phyloP scores from a whole-genome alignment of 192 early-diverging fungal genomes.

The Coemansia sp. region DNA sequence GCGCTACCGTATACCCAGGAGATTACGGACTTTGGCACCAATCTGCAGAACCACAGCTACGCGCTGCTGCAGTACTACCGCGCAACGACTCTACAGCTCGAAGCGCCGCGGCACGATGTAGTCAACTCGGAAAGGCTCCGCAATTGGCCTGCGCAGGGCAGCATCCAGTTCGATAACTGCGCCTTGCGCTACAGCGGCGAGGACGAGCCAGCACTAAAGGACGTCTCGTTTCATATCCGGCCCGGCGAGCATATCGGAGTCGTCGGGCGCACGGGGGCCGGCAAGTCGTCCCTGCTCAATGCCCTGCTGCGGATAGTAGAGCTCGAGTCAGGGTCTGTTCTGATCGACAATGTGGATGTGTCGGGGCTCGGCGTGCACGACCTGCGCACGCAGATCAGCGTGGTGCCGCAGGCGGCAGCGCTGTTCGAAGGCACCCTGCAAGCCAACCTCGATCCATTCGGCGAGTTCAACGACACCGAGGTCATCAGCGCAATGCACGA shows the following conservation, averaged over 20 bases:
- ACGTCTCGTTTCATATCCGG: slow-evolving; percentile 41
- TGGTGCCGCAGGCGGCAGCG: slow-evolving; percentile 69
- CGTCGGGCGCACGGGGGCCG: slow-evolving; percentile 58
- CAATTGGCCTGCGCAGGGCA: slow-evolving; percentile 14
- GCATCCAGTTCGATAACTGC: slow-evolving; percentile 8
- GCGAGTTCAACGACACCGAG: slow-evolving; percentile 66
- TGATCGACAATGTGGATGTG: slow-evolving; percentile 71
- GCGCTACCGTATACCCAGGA: slow-evolving; percentile 2
- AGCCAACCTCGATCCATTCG: slow-evolving; percentile 82
- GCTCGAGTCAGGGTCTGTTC: slow-evolving; percentile 57
- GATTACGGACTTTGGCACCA: too few species aligned
- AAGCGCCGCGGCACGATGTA: slow-evolving; percentile 5
- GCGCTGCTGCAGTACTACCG: slow-evolving; percentile 14
- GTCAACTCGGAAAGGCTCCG: too few species aligned
- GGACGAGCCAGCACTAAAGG: slow-evolving; percentile 31
- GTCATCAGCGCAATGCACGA: slow-evolving; percentile 57
- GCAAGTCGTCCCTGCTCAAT: slow-evolving; percentile 73
- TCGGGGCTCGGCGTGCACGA: slow-evolving; percentile 62
- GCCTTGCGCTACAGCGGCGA: slow-evolving; percentile 12
- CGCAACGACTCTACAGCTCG: not conserved
- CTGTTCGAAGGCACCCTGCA: slow-evolving; percentile 52
- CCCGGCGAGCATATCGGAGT: slow-evolving; percentile 47
- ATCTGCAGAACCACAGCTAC: slow-evolving; percentile 10
- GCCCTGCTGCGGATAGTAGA: slow-evolving; percentile 79
- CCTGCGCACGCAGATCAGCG: slow-evolving; percentile 66